Base-by-base conservation (phyloP, 441 rosid genomes). In the Erodium moschatum region DNA sequence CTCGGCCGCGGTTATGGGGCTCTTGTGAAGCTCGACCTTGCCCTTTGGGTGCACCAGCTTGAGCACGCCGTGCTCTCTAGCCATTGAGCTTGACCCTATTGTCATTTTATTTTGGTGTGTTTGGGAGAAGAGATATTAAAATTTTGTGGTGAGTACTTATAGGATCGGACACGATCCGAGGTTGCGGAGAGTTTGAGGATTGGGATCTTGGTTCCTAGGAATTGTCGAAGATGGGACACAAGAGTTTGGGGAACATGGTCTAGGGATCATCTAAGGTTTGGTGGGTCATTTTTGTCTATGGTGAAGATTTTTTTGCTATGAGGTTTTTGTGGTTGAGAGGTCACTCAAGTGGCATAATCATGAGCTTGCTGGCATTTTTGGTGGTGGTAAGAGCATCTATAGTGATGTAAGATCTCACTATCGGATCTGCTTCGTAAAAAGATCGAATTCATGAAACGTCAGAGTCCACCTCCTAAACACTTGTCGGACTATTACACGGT, bases 11-110 rank as follows among this genome's bases (percentile, higher is more conserved):
- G 74, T 64, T 33, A 78, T 19, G 0, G 84, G 79, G 31, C 62
- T 65, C 69, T 38, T 56, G 50, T 48, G 77, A 18, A 68, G 60
- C 79, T 81, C 83, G 27, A 72, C 69, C 1, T 68, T 6, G 20
- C 85, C 75, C 50, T 82, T 78, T 0, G 81, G 82, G 74, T 78
- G 80, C 4, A 81, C 83, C 61, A 79, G 80, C 69, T 78, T 84
- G 69, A 81, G 77, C 12, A 73, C 52, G 10, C 52, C 67, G 2
- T 20, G 35, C n/a, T 68, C 72, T 74, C 33, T 27, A n/a, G 60
- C 20, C 60, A 24, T 24, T 24, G 27, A 24, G 27, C 27, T 24
- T 24, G 27, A 24, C 0, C 27, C 2, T 24, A 52, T 16, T 5
- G 7, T 5, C n/a, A n/a, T 52, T 3, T 11, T 46, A 10, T 13